Base-by-base conservation (phyloP, 2,329 filamentous ascomycete genomes). In the Septoria petroselini region DNA sequence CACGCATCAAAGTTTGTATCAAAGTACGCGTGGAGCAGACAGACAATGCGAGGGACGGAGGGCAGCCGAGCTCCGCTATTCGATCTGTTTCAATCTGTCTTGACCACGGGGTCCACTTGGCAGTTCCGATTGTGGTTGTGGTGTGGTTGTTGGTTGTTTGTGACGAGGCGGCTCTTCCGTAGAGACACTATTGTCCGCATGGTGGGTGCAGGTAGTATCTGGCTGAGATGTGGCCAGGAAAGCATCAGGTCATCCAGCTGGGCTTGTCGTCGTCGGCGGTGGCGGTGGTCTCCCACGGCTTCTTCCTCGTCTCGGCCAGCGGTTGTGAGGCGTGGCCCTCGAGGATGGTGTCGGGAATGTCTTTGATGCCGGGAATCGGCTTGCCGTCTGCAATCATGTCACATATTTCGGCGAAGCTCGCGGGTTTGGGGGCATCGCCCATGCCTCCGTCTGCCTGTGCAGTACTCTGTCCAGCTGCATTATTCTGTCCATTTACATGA, bases 361-460 rank as follows among this genome's bases (percentile, higher is more conserved):
- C 82, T 59, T 84, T 83, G 63, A 96, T 94, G 1, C 91, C 91
- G 1, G 90, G 89, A 35, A 96, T 85, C 0, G 87, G 84, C 60
- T 88, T 83, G 45, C 89, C 89, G 21, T 82, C 84, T 18, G 88
- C 87, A 46, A 96, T 87, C 47, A 95, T 79, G 62, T 88, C 85
- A 48, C 95, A 84, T 54, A 96, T 89, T 58, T 91, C 83, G 6
- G 87, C 85, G 68, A 96, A 95, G 1, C 83, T 85, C 41, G 83
- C 84, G 3, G 90, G 90, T 62, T 95, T 95, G 1, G 81, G 79
- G 30, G 88, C 85, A 38, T 80, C 75, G 44, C 47, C 60, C 57
- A 65, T 61, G 9, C 60, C 62, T 7, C 59, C 61, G 7, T 44
- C 46, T 38, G 29, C 18, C 41, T 14, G 39, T n/a, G n/a, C n/a